Base-by-base conservation (phyloP, 805 yeast genomes). In the Pichia paraexigua region DNA sequence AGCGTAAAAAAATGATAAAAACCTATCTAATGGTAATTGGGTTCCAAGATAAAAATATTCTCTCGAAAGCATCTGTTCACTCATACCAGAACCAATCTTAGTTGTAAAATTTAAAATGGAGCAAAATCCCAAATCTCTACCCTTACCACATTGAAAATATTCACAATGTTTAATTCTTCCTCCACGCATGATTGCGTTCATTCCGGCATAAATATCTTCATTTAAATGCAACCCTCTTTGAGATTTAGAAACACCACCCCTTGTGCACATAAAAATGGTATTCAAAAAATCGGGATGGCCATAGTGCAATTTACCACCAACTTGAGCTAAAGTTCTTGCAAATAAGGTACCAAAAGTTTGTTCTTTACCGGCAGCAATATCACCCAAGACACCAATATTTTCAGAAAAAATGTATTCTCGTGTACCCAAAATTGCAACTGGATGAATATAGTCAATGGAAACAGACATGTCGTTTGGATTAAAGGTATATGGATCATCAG, bases 71-170 rank as follows among this genome's bases (percentile, higher is more conserved):
- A 85, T 81, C 63, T 87, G 95, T 62, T 87, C 95, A 46, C 94
- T 92, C 95, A 87, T 87, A 53, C 94, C 95, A 50, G 94, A 88
- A 45, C 95, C 95, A 66, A 87, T 86, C 62, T 87, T 87, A 22
- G 92, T 83, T 7, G 87, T 85, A 68, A 87, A 87, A 65, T 85
- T 86, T 66, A 85, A 75, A 61, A 87, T 86, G 2, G 94, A 85
- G 3, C 88, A 87, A 67, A 87, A 86, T 5, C 95, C 94, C 62
- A 87, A 74, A 71, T 87, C 94, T 64, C 95, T 74, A 43, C 95
- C 95, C 65, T 87, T 87, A 53, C 95, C 95, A 70, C 95, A 87
- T 62, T 87, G 95, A 57, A 79, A 76, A 66, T 85, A 87, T 64
- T 87, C 95, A 64, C 88, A 83, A 61, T 87, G 94, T 61, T 85